phyloP scores from a whole-genome alignment of 805 yeast genomes.

The Barnettozyma pratensis region DNA sequence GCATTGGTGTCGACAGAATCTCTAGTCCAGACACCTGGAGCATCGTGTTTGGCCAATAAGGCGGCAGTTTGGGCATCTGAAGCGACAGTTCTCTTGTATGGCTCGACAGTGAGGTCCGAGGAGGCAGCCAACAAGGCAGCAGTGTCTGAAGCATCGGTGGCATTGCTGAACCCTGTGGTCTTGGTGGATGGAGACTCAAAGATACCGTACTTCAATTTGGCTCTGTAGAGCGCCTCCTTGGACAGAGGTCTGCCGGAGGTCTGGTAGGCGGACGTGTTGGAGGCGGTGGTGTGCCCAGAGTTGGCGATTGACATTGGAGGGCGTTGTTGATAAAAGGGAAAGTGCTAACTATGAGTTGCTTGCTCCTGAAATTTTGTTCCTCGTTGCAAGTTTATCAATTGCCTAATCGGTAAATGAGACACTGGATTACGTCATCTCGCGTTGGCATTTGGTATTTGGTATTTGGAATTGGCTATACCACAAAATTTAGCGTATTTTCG shows the following conservation, averaged over 20 bases:
- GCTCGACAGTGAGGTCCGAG: constrained; percentile 55
- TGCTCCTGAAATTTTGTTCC: neutral
- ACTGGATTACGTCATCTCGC: neutral
- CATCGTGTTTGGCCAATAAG: constrained; percentile 39
- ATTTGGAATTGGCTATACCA: no score
- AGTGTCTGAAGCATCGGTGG: constrained; percentile 55
- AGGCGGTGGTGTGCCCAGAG: constrained; percentile 17
- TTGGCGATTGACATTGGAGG: constrained; percentile 18
- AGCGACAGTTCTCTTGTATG: constrained; percentile 55
- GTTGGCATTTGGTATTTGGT: no score
- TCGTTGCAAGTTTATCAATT: neutral
- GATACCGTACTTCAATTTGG: constrained; percentile 64
- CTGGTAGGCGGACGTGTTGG: constrained; percentile 48
- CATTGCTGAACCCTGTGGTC: constrained; percentile 57
- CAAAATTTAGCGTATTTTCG: no score
- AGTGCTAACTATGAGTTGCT: no score
- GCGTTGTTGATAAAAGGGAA: neutral
- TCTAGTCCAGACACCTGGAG: constrained; percentile 46
- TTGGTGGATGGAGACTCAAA: constrained; percentile 44
- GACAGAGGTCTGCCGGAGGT: constrained; percentile 66
- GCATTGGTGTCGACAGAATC: constrained; percentile 46
- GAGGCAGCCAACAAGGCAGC: constrained; percentile 75
- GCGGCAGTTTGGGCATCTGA: constrained; percentile 71
- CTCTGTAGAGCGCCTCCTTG: constrained; percentile 70
- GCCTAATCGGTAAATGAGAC: neutral